Evolutionary conservation across 805 yeast species (phyloP), one percentile per base, ranked within the genome.

Genomic region (Danielia reshetovae): DNA sequence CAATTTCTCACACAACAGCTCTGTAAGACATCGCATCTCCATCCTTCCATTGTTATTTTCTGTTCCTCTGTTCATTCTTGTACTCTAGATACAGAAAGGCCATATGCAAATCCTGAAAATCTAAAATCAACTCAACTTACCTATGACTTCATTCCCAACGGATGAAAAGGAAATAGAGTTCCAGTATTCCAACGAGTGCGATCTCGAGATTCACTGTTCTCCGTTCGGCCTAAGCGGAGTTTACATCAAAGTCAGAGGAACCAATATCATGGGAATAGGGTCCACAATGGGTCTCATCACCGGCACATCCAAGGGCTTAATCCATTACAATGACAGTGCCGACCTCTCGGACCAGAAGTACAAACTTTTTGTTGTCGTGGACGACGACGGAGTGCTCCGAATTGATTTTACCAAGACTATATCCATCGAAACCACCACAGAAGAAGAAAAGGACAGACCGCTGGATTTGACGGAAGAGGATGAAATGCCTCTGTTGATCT

Each of bases 231-330:
- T 74, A 14, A 62, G 73, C 23, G 79, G 79, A 10, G 48, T 73
- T 7, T 74, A 72, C 48, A 59, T 74, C 25, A 71, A 71, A 38
- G 59, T 74, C 11, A 59, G 56, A 5, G 77, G 70, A 7, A 68
- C 74, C 0, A 70, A 71, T 31, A 57, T 72, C 6, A 69, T 73
- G 54, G 79, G 79, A 0, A 70, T 74, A 5, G 79, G 79, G 3
- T 67, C 75, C 7, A 72, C 78, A 12, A 72, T 74, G 77, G 78
- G 77, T 6, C 55, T 74, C 25, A 62, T 74, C n/a, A 71, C 77
- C 0, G 79, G 79, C 6, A 57, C 67, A 5, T 69, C 76, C 14
- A 62, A 59, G 19, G 79, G 79, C 1, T 55, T 55, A 34, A 58
- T 74, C 6, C 74, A 70, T 47, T 74, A 70, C 49, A 73, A 74